Conservation (phyloP, 2,329 filamentous ascomycete genomes). For the Ceratocystis destructans region DNA sequence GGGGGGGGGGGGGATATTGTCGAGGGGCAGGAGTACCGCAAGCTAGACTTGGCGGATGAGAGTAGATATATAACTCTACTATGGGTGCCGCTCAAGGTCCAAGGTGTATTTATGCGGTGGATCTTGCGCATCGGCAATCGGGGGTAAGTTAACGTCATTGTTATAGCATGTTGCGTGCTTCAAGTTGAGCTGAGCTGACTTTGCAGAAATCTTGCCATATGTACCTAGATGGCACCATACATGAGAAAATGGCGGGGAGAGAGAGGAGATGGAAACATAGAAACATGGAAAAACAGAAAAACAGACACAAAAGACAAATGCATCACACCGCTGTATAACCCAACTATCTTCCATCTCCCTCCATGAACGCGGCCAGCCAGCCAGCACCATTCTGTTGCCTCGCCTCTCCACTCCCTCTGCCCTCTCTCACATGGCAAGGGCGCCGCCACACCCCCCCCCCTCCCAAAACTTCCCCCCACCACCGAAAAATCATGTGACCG, state of each 20-base stretch:
- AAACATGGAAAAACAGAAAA: too few species aligned
- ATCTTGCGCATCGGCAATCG: background rate
- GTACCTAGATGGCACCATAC: background rate
- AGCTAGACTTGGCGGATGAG: background rate
- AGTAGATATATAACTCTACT: background rate
- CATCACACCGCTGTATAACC: too few species aligned
- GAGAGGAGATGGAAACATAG: too few species aligned
- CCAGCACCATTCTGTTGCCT: background rate
- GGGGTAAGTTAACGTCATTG: background rate
- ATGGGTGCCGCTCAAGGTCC: background rate
- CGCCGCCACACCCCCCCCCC: background rate
- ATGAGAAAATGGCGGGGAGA: background rate
- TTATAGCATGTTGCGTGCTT: slow-evolving; percentile 9
- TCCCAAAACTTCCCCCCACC: background rate
- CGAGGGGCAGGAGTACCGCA: background rate
- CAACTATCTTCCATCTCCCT: too few species aligned
- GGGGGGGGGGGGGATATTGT: background rate
- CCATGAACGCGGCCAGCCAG: background rate
- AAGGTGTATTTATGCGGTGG: background rate
- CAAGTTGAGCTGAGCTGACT: background rate
- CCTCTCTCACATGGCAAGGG: background rate
- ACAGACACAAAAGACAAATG: too few species aligned
- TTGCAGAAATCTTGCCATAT: background rate
- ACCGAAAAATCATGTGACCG: background rate
- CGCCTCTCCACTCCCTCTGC: background rate